Evolutionary conservation across 1,284 basidiomycete species (phyloP), one percentile per base, ranked within the genome.

Genomic region (Cutaneotrichosporon sp.): DNA sequence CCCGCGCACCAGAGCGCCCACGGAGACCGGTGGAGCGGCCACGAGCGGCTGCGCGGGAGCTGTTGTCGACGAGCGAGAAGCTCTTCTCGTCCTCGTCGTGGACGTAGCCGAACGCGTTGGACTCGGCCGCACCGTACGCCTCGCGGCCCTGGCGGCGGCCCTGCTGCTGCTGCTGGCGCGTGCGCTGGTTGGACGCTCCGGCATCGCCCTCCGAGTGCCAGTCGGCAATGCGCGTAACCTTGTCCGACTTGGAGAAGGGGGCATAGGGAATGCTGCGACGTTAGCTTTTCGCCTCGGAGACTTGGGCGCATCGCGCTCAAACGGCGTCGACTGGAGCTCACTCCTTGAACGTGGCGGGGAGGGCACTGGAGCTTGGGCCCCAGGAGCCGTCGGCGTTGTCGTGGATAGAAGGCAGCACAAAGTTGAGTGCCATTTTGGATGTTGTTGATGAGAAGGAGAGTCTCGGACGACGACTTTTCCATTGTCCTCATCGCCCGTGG

Each of bases 81-180:
- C 86, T 90, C 25, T 91, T 90, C 77, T 98, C 96, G 72, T 99
- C 94, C 75, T 98, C 94, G 60, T 89, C 92, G 77, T 97, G 93
- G 79, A 94, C 93, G 77, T 97, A 97, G 25, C 91, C 89, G 71
- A 97, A 97, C n/a, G 91, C 90, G 67, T 85, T 93, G 57, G 86
- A 86, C 61, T 89, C 91, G 11, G 68, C 64, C 8, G 76, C 76
- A 35, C 76, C 76, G 61, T 76, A 76, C 6, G 75, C 76, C 56
- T 78, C 75, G 49, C 75, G 68, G 20, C 69, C 67, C n/a, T 60
- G 66, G 53, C 72, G 68, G 61, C 66, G 70, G 54, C 52, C 59
- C 51, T 51, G 60, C 53, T 49, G 51, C 50, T 54, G 56, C 57
- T 51, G 49, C 55, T 62, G 64, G 47, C 43, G 45, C 27, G 47